Evolutionary conservation across 352 stramenopile species (phyloP).

Genomic region (Phytophthora foliorum): DNA sequence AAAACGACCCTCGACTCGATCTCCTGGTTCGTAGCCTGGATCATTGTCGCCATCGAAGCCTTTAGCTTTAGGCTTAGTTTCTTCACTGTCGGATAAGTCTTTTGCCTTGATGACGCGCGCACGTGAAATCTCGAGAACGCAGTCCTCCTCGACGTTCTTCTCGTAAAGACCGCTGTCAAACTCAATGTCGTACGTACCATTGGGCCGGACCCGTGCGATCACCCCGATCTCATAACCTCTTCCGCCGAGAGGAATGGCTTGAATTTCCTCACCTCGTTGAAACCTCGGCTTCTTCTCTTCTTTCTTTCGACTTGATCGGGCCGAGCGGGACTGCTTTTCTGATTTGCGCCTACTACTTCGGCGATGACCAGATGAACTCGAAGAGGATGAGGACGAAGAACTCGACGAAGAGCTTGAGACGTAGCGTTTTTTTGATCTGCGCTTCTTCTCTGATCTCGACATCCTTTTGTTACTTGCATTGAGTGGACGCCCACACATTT

Average conservation of each 20-base stretch:
- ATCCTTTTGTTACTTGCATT: conserved; percentile 45
- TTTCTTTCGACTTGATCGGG: conserved; percentile 29
- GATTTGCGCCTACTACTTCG: conserved; percentile 46
- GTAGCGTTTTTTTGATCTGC: conserved; percentile 48
- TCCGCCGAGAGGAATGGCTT: conserved; percentile 63
- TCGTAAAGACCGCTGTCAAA: conserved; percentile 70
- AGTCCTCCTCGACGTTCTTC: conserved; percentile 62
- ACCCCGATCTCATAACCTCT: conserved; percentile 60
- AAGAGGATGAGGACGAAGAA: conserved; percentile 41
- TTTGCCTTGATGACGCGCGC: conserved; percentile 45
- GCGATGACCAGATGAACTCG: conserved; percentile 27
- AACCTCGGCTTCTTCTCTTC: conserved; percentile 48
- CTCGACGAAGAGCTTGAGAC: conserved; percentile 50
- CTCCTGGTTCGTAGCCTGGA: conserved; percentile 44
- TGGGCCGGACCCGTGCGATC: conserved; percentile 56
- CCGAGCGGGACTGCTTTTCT: conserved; percentile 38
- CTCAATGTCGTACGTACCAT: conserved; percentile 75
- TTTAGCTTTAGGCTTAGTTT: conserved; percentile 12
- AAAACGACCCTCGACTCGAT: conserved; percentile 63
- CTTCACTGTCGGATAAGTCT: conserved; percentile 23
- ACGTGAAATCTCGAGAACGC: conserved; percentile 52
- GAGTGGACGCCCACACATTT: conserved; percentile 68
- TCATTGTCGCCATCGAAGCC: conserved; percentile 29
- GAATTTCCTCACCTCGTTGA: conserved; percentile 65
- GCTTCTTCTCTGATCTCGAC: conserved; percentile 41